phyloP scores from a whole-genome alignment of 768 basidiomycete genomes.

The Suillus tomentosus region DNA sequence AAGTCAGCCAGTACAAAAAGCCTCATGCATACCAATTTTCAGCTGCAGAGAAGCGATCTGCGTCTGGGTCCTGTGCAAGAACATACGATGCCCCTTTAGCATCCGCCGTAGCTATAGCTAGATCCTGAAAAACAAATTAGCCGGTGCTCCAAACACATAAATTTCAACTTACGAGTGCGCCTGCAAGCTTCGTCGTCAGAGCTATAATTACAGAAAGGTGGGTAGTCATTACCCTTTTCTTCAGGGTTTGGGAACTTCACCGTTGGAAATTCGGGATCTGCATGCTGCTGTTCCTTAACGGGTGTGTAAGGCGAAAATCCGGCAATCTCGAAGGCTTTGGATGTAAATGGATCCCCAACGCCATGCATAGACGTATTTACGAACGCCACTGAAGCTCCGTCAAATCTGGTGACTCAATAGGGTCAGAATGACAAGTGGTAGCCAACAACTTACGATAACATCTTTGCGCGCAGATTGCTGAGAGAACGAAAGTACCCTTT shows the following conservation, averaged over 20 bases:
- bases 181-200: slow-evolving; percentile 28
- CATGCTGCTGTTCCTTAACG: slow-evolving; percentile 65
- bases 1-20: slow-evolving; percentile 12
- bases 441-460: neutral
- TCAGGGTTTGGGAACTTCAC: slow-evolving; percentile 89
- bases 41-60: slow-evolving; percentile 80
- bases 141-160: slow-evolving; percentile 6
- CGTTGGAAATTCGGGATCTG: slow-evolving; percentile 86
- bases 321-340: slow-evolving; percentile 55
- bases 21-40: slow-evolving; percentile 53
- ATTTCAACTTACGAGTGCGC: slow-evolving; percentile 45
- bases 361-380: slow-evolving; percentile 93
- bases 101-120: slow-evolving; percentile 68
- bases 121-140: slow-evolving; percentile 49
- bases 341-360: slow-evolving; percentile 70
- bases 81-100: slow-evolving; percentile 58
- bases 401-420: neutral
- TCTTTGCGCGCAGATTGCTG: slow-evolving; percentile 12
- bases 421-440: slow-evolving; percentile 17
- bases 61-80: slow-evolving; percentile 88
- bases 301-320: slow-evolving; percentile 62
- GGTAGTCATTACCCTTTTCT: slow-evolving; percentile 64
- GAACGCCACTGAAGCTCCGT: slow-evolving; percentile 47
- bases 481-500: slow-evolving; percentile 56
- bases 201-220: slow-evolving; percentile 10